Evolutionary conservation across 805 yeast genomes (phyloP).

Genomic region (Hanseniaspora occidentalis): DNA sequence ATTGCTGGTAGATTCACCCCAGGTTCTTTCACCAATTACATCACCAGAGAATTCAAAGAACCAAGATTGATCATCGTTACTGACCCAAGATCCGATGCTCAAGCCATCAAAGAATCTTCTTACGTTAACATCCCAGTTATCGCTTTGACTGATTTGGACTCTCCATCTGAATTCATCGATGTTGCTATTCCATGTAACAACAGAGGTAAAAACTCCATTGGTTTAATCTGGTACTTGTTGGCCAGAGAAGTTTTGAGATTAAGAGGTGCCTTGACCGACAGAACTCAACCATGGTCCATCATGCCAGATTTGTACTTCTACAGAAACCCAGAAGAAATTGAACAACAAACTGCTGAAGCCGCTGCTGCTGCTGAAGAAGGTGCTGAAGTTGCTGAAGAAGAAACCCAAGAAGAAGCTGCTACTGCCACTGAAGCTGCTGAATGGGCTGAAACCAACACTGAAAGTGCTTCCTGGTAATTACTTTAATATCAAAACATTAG

Average conservation of each 20-base stretch:
- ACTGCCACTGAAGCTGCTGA: slow-evolving; percentile 16
- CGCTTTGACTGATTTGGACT: slow-evolving; percentile 97
- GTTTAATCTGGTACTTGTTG: slow-evolving; percentile 98
- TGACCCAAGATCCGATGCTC: slow-evolving; percentile 99
- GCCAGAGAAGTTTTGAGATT: slow-evolving; percentile 99
- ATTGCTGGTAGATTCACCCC: slow-evolving; percentile 99
- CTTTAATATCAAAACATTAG: slow-evolving; percentile 6
- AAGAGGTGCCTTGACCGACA: slow-evolving; percentile 94
- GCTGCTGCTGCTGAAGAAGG: slow-evolving; percentile 68
- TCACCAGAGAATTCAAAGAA: slow-evolving; percentile 99
- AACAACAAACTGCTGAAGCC: slow-evolving; percentile 57
- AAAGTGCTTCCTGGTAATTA: slow-evolving; percentile 22
- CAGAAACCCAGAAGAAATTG: slow-evolving; percentile 99
- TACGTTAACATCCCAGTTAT: slow-evolving; percentile 99
- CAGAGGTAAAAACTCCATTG: slow-evolving; percentile 99
- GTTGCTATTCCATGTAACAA: slow-evolving; percentile 99
- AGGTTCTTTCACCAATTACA: slow-evolving; percentile 99
- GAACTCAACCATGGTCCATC: slow-evolving; percentile 95
- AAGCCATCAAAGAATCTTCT: slow-evolving; percentile 99
- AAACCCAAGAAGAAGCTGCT: slow-evolving; percentile 16
- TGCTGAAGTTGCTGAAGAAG: slow-evolving; percentile 51
- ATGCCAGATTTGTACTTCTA: slow-evolving; percentile 99
- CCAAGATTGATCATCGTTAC: slow-evolving; percentile 99
- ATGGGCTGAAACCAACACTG: slow-evolving; percentile 16
- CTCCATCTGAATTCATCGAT: slow-evolving; percentile 97